Evolutionary conservation across 2,329 filamentous ascomycete genomes (phyloP).

Genomic region (Microascus cirrosus): DNA sequence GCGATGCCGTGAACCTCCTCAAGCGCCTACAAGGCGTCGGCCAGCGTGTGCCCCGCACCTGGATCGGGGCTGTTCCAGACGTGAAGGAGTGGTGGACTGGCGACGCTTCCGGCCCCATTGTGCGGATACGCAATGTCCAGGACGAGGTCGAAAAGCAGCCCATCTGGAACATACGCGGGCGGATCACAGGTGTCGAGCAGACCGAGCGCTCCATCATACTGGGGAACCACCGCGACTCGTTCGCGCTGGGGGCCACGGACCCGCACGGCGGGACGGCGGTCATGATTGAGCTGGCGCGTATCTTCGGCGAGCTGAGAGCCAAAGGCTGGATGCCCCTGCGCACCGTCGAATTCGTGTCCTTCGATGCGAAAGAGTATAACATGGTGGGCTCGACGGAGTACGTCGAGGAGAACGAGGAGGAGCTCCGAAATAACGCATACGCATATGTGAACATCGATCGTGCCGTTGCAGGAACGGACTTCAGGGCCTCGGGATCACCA

Average conservation of each 20-base stretch:
- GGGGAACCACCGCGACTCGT: constrained; percentile 88
- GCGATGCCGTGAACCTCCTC: constrained; percentile 72
- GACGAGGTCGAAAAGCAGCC: constrained; percentile 72
- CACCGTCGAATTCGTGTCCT: constrained; percentile 95
- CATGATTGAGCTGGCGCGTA: constrained; percentile 76
- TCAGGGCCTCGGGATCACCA: constrained; percentile 72
- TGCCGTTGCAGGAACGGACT: constrained; percentile 63
- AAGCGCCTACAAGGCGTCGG: constrained; percentile 68
- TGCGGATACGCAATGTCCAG: constrained; percentile 77
- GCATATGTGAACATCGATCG: constrained; percentile 89
- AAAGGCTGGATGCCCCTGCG: constrained; percentile 83
- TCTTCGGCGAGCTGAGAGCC: constrained; percentile 67
- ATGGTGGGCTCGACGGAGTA: constrained; percentile 89
- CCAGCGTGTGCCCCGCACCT: constrained; percentile 53
- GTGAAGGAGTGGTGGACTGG: constrained; percentile 79
- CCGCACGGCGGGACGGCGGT: constrained; percentile 83
- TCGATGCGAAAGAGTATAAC: constrained; percentile 93
- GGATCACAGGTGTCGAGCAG: constrained; percentile 76
- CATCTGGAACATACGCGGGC: constrained; percentile 86
- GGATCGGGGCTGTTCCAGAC: constrained; percentile 68
- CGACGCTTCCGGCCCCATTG: constrained; percentile 58
- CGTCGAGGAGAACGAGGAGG: constrained; percentile 73
- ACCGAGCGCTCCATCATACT: constrained; percentile 74
- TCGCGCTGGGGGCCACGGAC: constrained; percentile 79
- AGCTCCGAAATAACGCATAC: constrained; percentile 61